These are phyloP conservation scores for Vitis hybrid DNA, from an alignment of 177 flowering plant species.

Conservation along the genomic window DNA sequence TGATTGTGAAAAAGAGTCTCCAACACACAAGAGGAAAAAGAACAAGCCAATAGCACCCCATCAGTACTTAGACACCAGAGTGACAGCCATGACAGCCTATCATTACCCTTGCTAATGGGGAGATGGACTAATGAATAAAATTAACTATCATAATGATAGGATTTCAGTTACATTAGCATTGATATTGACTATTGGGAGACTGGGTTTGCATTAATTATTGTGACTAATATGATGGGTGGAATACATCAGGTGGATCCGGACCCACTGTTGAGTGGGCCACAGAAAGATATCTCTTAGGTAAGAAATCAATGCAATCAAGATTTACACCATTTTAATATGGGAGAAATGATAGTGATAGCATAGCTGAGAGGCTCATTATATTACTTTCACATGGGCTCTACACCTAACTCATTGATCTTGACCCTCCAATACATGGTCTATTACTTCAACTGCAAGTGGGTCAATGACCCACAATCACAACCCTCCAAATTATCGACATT, in stretches of 20 bases:
- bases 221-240: slow-evolving; percentile 18
- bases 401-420: slow-evolving; percentile 19
- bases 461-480: slow-evolving; percentile 25
- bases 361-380: slow-evolving; percentile 19
- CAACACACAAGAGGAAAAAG: slow-evolving; percentile 18
- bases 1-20: slow-evolving; percentile 19
- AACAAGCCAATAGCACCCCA: slow-evolving; percentile 13
- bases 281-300: slow-evolving; percentile 27
- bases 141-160: slow-evolving; percentile 20
- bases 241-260: slow-evolving; percentile 20
- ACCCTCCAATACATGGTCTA: slow-evolving; percentile 30
- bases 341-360: slow-evolving; percentile 32
- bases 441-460: slow-evolving; percentile 37
- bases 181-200: slow-evolving; percentile 18
- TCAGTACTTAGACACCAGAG: slow-evolving; percentile 1
- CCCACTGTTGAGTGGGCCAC: slow-evolving; percentile 20
- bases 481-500: slow-evolving; percentile 15
- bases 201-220: slow-evolving; percentile 1
- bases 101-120: slow-evolving; percentile 6
- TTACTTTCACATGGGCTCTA: slow-evolving; percentile 13
- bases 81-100: slow-evolving; percentile 8
- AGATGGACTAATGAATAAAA: slow-evolving; percentile 2
- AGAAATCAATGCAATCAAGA: slow-evolving; percentile 25
- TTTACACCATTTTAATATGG: slow-evolving; percentile 11
- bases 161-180: slow-evolving; percentile 17